Evolutionary conservation across 139 green algal genomes (phyloP), one percentile per base, ranked within the genome.

Genomic region (Tetraselmis chui): DNA sequence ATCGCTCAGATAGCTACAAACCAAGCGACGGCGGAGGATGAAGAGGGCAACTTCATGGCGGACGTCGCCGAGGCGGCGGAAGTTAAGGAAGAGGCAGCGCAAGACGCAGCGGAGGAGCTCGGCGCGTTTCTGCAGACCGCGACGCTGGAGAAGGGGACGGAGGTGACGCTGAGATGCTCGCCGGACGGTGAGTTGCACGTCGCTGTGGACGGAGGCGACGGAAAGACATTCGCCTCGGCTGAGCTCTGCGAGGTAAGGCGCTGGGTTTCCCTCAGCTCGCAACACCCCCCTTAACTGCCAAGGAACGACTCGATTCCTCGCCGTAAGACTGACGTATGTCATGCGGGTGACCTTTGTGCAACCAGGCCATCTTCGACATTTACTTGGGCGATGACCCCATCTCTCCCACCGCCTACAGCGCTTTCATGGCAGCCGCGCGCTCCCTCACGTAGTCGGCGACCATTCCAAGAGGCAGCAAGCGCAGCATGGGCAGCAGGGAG

Each of bases 31-130:
- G 76, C 32, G 22, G 79, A 83, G 78, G 79, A 86, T 28, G 78
- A 80, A 18, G 79, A 86, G 1, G 83, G 83, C 2, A 83, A 86
- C 32, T 86, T 86, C 83, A 86, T 86, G 83, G 79, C 83, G 23
- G 29, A 67, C 1, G 32, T 77, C 1, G 83, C 83, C 2, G 83
- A 86, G 79, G 79, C 79, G 23, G 79, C 83, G 1, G 83, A 86
- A 31, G 30, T 81, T 28, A 74, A 29, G 1, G 82, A 85, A 59
- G 82, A 85, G 45, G 45, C 45, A 18, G 45, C 45, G 45, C 45
- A 67, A 18, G 45, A 67, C 11, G 45, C 45, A 18, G 74, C 74
- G 25, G 23, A 77, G 74, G 74, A 28, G 2, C 74, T 77, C n/a
- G 74, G 74, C 26, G 74, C n/a, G 23, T 77, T 77, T 29, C 18